These are phyloP conservation scores for Pythium pectinolyticum DNA, from an alignment of 352 stramenopile genomes.

Conservation along the genomic window DNA sequence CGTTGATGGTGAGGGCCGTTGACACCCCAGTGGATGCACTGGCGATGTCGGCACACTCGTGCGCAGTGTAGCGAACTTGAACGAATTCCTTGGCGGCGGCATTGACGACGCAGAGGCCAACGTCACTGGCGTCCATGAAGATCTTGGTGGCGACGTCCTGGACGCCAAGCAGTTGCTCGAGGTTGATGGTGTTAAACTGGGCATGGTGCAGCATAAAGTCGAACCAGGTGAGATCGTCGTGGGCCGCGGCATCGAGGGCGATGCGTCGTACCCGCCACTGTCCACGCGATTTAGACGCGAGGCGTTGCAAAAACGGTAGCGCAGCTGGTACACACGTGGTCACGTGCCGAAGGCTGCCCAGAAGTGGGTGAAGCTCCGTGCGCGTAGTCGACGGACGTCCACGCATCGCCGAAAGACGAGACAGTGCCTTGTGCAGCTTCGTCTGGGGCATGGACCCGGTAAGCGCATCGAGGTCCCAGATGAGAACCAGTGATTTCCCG, in stretches of 20 bases:
- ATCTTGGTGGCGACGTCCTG: too few species aligned
- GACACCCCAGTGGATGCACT: neutral
- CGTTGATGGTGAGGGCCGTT: neutral
- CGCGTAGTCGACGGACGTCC: neutral
- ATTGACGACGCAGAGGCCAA: neutral
- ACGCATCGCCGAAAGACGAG: neutral
- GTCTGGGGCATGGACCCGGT: conserved; percentile 8
- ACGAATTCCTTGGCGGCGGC: neutral
- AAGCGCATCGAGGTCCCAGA: neutral
- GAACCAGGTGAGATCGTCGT: neutral
- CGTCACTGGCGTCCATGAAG: neutral
- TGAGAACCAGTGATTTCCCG: conserved; percentile 4
- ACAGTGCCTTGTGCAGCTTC: conserved; percentile 14
- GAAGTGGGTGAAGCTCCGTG: neutral
- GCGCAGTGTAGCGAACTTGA: neutral
- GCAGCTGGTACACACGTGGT: neutral
- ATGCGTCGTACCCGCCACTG: neutral
- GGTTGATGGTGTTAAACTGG: neutral
- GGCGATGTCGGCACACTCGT: neutral
- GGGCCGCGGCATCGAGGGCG: neutral
- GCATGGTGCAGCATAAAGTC: neutral
- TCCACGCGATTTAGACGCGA: neutral
- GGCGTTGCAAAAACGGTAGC: neutral
- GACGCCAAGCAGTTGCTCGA: neutral
- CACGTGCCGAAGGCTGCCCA: neutral